Evolutionary conservation across 352 stramenopile species (phyloP), one percentile per base, ranked within the genome.

Genomic region (Pythium sp.): DNA sequence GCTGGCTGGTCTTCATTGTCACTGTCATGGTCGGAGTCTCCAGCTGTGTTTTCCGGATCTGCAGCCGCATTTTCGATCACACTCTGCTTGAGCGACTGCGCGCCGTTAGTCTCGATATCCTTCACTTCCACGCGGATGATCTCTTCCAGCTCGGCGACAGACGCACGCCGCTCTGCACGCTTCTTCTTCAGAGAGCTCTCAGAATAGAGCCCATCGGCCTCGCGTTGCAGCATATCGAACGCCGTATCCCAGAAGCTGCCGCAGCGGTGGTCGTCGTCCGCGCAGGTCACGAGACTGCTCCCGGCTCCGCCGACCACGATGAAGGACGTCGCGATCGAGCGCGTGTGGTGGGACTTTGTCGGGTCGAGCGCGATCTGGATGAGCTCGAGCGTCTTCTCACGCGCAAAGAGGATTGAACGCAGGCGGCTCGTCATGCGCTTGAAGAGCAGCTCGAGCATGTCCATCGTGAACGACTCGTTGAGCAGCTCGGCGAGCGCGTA

Each of bases 401-500:
- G 71, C 20, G 81, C 74, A 67, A 94, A 94, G 20, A 94, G 72
- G 58, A 93, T 90, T 58, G 78, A 71, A 54, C 86, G 86, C 67
- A 94, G 72, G 18, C 86, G 84, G 64, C 70, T 82, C 56, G 86
- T 94, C 86, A 94, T 94, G 67, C 86, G 84, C 74, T 94, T 94
- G 68, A 94, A 91, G 30, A 94, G 81, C 63, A 94, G 69, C 46
- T 94, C 86, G 34, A 94, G 69, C 86, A 94, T 94, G 38, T 94
- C 84, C 65, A 89, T 84, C 65, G 83, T 81, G 71, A 94, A 94
- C 22, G 77, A 88, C 71, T 92, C 84, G 72, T 94, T 94, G 32
- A 94, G 77, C 53, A 94, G 70, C 60, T 91, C 71, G 5, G 73
- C 75, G 54, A 94, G 71, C 61, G 79, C 69, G 70, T 86, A 89